Percentiles rank a stretch among this genome's conserved stretches.
Conservation (phyloP, 2,329 filamentous ascomycete genomes). For the Alternaria burnsii region DNA sequence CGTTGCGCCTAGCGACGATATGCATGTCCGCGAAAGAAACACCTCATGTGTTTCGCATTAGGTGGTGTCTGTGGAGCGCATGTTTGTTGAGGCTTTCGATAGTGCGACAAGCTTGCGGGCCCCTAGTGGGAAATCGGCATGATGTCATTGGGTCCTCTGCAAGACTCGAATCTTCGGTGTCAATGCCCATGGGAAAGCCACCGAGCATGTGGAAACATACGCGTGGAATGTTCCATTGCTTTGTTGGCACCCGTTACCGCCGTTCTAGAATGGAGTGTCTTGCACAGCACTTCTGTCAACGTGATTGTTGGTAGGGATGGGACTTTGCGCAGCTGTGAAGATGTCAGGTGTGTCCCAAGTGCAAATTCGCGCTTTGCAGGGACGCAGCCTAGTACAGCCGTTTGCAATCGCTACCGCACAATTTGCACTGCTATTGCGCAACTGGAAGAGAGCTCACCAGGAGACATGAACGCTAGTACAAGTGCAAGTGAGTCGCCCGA, state of each 20-base stretch:
- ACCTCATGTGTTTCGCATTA: slow-evolving; percentile 5
- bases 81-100: slow-evolving; percentile 8
- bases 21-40: neutral
- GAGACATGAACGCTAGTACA: neutral
- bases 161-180: neutral
- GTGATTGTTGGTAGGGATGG: neutral
- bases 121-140: slow-evolving; percentile 4
- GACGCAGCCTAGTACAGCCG: neutral
- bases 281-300: neutral
- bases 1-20: slow-evolving; percentile 4
- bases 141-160: slow-evolving; percentile 4
- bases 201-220: neutral
- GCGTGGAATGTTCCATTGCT: neutral
- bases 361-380: neutral
- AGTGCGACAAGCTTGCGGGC: slow-evolving; percentile 2
- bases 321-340: neutral
- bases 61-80: slow-evolving; percentile 3
- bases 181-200: neutral
- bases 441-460: neutral
- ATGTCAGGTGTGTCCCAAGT: neutral
- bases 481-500: neutral
- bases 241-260: neutral
- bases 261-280: neutral
- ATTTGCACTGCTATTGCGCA: neutral
- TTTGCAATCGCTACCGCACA: neutral